Conservation (phyloP, 176 grass and related monocot species). For the Lolium multiflorum region DNA sequence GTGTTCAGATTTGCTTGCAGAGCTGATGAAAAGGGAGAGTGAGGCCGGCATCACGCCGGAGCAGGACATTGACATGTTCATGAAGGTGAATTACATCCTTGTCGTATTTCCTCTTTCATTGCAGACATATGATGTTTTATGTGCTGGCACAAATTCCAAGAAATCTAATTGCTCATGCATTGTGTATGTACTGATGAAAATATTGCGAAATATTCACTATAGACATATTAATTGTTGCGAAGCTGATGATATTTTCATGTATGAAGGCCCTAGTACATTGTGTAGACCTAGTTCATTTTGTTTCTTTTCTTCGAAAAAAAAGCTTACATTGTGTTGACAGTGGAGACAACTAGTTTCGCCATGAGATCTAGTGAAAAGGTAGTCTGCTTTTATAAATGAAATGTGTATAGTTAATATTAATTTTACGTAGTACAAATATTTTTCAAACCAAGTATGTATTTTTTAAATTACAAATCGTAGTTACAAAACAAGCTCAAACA, state of each 20-base stretch:
- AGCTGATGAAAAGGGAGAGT: constrained; percentile 62
- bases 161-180: neutral
- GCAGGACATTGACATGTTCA: constrained; percentile 62
- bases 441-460: too few relatives aligned
- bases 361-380: neutral
- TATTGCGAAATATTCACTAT: neutral
- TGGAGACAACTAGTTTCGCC: neutral
- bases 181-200: neutral
- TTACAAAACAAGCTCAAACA: too few relatives aligned
- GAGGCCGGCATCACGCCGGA: constrained; percentile 53
- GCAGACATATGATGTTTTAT: neutral
- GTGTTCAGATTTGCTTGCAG: constrained; percentile 62
- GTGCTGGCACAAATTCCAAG: neutral
- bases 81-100: constrained; percentile 53
- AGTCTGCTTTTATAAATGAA: neutral
- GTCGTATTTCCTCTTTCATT: neutral
- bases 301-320: neutral
- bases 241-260: neutral
- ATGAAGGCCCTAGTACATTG: too few relatives aligned
- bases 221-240: neutral
- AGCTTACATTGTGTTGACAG: too few relatives aligned
- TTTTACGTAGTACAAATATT: too few relatives aligned
- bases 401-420: too few relatives aligned
- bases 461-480: too few relatives aligned
- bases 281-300: neutral